Evolutionary conservation across 164 flowering plant genomes (phyloP).

Genomic region (Kalanchoe fedtschenkoi): DNA sequence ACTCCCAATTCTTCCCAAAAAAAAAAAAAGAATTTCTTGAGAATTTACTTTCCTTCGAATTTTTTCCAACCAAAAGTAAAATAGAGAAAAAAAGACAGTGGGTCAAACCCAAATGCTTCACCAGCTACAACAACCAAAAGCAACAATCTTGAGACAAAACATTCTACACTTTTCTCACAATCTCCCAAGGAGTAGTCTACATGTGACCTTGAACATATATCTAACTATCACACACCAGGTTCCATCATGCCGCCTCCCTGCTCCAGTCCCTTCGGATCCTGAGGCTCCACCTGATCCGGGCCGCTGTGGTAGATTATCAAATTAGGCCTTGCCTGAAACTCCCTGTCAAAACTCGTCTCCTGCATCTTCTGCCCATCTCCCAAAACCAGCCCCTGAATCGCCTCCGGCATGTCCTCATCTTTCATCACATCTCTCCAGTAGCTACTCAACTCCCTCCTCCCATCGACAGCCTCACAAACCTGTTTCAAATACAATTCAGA

Average conservation of each 20-base stretch:
- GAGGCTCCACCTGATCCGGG: neutral
- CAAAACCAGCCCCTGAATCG: conserved; percentile 11
- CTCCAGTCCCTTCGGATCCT: neutral
- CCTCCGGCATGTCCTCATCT: conserved; percentile 21
- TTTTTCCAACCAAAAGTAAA: no score
- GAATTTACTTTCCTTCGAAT: no score
- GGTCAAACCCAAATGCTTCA: no score
- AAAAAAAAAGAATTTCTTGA: no score
- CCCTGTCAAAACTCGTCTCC: neutral
- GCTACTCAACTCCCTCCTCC: conserved; percentile 16
- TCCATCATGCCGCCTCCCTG: neutral
- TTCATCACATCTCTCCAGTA: conserved; percentile 19
- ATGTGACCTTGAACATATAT: neutral
- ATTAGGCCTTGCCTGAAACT: conserved; percentile 11
- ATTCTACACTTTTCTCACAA: no score
- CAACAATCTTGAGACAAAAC: no score
- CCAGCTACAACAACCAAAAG: no score
- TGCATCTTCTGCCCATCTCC: neutral
- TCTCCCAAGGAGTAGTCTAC: no score
- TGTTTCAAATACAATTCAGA: neutral
- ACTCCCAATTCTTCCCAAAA: no score
- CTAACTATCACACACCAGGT: neutral
- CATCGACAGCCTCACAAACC: conserved; percentile 9
- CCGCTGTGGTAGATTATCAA: neutral
- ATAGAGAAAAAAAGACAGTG: no score